Conservation (phyloP, 495 filamentous ascomycete species). For the Penicillium taxi region DNA sequence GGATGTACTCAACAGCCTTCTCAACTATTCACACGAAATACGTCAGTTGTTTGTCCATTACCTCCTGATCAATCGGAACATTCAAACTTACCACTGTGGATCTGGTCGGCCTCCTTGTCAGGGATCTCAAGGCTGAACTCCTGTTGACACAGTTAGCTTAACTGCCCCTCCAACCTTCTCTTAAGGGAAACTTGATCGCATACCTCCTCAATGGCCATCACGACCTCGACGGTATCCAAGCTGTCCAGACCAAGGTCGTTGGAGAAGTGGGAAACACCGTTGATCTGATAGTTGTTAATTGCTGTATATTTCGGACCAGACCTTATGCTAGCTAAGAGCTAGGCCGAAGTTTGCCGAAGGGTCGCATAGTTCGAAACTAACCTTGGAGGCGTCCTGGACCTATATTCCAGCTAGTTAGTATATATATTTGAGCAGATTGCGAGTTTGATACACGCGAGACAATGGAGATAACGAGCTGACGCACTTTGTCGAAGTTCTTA, state of each 20-base stretch:
- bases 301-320: constrained; percentile 2
- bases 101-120: constrained; percentile 95
- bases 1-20: constrained; percentile 92
- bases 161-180: constrained; percentile 6
- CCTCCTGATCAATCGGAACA: neutral
- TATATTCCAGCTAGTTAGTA: constrained; percentile 22
- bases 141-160: constrained; percentile 42
- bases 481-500: constrained; percentile 94
- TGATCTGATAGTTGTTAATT: constrained; percentile 52
- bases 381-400: constrained; percentile 71
- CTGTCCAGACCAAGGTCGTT: constrained; percentile 96
- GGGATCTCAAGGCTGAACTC: constrained; percentile 99
- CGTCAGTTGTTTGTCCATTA: constrained; percentile 11
- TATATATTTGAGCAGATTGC: constrained; percentile 10
- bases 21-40: constrained; percentile 54
- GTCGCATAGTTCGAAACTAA: constrained; percentile 36
- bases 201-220: constrained; percentile 99
- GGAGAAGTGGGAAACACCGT: constrained; percentile 73
- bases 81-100: constrained; percentile 81
- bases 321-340: constrained; percentile 1
- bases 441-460: no score
- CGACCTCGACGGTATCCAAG: constrained; percentile 96
- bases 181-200: constrained; percentile 21
- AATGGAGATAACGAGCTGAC: constrained; percentile 18
- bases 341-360: constrained; percentile 7